Base-by-base conservation (phyloP, 768 basidiomycete species). In the Gymnopilus junonius region DNA sequence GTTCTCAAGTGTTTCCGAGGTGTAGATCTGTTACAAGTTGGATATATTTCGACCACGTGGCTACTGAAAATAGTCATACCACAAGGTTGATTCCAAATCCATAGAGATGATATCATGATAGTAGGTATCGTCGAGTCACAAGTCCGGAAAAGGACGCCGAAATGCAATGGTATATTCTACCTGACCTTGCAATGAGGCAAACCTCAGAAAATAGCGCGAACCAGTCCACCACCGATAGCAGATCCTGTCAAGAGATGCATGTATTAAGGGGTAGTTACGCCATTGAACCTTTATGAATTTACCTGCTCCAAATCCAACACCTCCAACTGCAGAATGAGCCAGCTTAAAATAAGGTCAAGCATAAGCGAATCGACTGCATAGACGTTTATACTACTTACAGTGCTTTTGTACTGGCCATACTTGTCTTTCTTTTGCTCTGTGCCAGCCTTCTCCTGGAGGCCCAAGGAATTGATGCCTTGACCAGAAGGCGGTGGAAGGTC, bases 271-370 rank as follows among this genome's bases (percentile, higher is more conserved):
- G 42, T 23, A 21, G 39, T 6, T n/a, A n/a, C 15, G 17, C 6
- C 27, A 27, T 3, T 20, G 4, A 20, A 8, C 37, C 25, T 27
- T n/a, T n/a, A 10, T 12, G 42, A 14, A 78, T 85, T 55, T 55
- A 87, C 90, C 89, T 61, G 89, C 90, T 68, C 91, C 91, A 66
- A 91, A 91, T 0, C 91, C 91, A 59, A 87, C 85, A 71, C 92
- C 92, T 29, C 91, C 90, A 17, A 80, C 87, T 14, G 86, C 87
- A 31, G 85, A 83, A 60, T 86, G 77, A 1, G 85, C 87, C 80
- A 88, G 76, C 86, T 83, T 29, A 62, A 17, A 35, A 58, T 14
- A 42, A n/a, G 53, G 20, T n/a, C 37, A n/a, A 31, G 59, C 35
- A 29, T 45, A 2, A 23, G 21, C 4, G 39, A 0, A 55, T 5